phyloP scores from a whole-genome alignment of 2,329 filamentous ascomycete species.

The Apiospora sp. region DNA sequence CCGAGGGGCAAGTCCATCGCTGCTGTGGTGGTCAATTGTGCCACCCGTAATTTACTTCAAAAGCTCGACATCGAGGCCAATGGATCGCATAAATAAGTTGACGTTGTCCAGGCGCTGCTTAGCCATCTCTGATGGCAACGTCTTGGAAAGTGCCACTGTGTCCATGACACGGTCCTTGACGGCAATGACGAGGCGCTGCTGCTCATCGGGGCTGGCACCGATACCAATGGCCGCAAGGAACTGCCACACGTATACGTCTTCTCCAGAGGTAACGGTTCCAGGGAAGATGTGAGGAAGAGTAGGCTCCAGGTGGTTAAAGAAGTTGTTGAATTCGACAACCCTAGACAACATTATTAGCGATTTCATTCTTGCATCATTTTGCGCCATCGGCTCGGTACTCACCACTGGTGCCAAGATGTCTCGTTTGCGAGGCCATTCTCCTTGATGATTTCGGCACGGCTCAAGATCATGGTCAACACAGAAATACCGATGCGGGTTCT shows the following conservation, averaged over 20 bases:
- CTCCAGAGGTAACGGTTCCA: constrained; percentile 84
- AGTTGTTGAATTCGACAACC: constrained; percentile 80
- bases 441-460: constrained; percentile 91
- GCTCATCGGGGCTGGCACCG: constrained; percentile 90
- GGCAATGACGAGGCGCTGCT: constrained; percentile 90
- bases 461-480: constrained; percentile 92
- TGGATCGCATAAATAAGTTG: constrained; percentile 97
- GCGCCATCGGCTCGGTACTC: constrained; percentile 44
- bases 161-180: constrained; percentile 99
- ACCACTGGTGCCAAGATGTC: constrained; percentile 83
- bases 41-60: constrained; percentile 45
- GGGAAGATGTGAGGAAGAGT: constrained; percentile 88
- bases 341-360: constrained; percentile 50
- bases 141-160: constrained; percentile 88
- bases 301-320: constrained; percentile 89
- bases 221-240: constrained; percentile 95
- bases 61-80: constrained; percentile 94
- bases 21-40: background rate
- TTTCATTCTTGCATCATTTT: constrained; percentile 51
- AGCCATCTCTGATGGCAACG: constrained; percentile 85
- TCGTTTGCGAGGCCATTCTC: constrained; percentile 76
- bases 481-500: constrained; percentile 88
- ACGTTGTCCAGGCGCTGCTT: constrained; percentile 87
- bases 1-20: background rate
- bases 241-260: constrained; percentile 98